A percentile compares a stretch with the other conserved stretches of the same genome.
Evolutionary conservation across 768 basidiomycete genomes (phyloP).

Genomic region (Holtermannia corniformis): DNA sequence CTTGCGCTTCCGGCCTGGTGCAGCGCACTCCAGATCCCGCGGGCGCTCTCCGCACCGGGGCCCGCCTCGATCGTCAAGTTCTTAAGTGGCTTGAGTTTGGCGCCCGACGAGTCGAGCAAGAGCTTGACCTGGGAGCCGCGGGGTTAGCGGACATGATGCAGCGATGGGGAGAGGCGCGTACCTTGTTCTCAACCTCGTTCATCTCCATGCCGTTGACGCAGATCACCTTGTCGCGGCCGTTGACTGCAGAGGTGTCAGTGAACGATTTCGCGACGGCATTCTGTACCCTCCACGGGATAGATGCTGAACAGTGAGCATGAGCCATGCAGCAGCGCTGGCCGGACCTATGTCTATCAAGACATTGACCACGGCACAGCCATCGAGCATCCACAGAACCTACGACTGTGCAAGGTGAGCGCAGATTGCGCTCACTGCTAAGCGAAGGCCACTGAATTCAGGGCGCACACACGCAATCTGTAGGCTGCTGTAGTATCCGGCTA

Average conservation of each 20-base stretch:
- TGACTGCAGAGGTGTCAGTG: constrained; percentile 20
- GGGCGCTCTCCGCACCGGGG: constrained; percentile 32
- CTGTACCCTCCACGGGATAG: no score
- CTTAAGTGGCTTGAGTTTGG: constrained; percentile 37
- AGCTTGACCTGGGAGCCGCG: constrained; percentile 23
- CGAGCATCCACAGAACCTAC: no score
- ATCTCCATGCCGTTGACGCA: constrained; percentile 35
- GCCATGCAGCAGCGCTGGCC: no score
- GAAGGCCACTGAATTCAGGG: no score
- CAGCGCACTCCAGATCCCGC: constrained; percentile 37
- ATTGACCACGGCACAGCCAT: no score
- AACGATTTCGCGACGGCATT: no score
- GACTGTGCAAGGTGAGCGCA: no score
- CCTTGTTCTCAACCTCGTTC: constrained; percentile 35
- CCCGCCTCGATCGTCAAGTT: constrained; percentile 35
- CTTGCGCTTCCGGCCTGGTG: constrained; percentile 21
- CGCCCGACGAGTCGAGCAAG: constrained; percentile 33
- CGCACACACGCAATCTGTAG: no score
- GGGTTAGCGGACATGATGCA: neutral
- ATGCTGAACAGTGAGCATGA: no score
- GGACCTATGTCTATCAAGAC: no score
- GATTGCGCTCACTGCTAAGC: no score
- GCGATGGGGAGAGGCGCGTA: constrained; percentile 6
- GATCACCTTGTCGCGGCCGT: constrained; percentile 41
- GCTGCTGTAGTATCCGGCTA: no score